Evolutionary conservation across 495 filamentous ascomycete species (phyloP).

Genomic region (Hypoxylon cercidicola): DNA sequence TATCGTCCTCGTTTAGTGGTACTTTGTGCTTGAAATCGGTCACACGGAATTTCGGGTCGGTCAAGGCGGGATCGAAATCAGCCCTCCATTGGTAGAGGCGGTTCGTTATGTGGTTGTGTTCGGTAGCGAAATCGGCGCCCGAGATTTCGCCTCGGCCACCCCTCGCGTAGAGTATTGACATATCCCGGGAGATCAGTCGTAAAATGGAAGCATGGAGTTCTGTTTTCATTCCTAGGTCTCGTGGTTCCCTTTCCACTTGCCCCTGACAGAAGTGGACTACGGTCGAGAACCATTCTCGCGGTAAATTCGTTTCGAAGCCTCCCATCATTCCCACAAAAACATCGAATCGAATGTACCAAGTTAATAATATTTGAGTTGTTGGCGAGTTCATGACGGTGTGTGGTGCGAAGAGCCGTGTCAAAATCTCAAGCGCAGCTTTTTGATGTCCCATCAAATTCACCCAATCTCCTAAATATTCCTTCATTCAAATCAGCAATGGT

Average conservation of each 20-base stretch:
- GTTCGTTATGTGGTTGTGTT: slow-evolving; percentile 67
- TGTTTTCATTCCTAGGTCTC: slow-evolving; percentile 71
- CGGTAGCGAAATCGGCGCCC: slow-evolving; percentile 69
- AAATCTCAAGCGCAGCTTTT: slow-evolving; percentile 84
- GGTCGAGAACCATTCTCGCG: slow-evolving; percentile 81
- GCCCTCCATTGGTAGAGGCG: slow-evolving; percentile 66
- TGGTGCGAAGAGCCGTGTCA: slow-evolving; percentile 81
- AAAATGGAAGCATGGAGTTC: slow-evolving; percentile 71
- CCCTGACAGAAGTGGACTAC: slow-evolving; percentile 70
- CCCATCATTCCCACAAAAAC: slow-evolving; percentile 84
- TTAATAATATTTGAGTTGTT: slow-evolving; percentile 74
- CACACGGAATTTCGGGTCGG: slow-evolving; percentile 67
- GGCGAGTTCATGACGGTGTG: slow-evolving; percentile 76
- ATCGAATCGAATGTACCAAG: slow-evolving; percentile 93
- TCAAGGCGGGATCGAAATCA: slow-evolving; percentile 67
- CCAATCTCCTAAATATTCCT: slow-evolving; percentile 98
- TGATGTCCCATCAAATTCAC: slow-evolving; percentile 91
- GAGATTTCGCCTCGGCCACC: slow-evolving; percentile 70
- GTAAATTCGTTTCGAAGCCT: slow-evolving; percentile 76
- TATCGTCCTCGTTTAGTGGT: slow-evolving; percentile 67
- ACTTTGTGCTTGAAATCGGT: slow-evolving; percentile 64
- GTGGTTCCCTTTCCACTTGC: slow-evolving; percentile 68
- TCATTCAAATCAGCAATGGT: slow-evolving; percentile 43
- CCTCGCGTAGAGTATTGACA: slow-evolving; percentile 81
- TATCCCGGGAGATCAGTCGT: slow-evolving; percentile 80